phyloP scores from a whole-genome alignment of 163 green algal species.

The Chloroidium sp. region DNA sequence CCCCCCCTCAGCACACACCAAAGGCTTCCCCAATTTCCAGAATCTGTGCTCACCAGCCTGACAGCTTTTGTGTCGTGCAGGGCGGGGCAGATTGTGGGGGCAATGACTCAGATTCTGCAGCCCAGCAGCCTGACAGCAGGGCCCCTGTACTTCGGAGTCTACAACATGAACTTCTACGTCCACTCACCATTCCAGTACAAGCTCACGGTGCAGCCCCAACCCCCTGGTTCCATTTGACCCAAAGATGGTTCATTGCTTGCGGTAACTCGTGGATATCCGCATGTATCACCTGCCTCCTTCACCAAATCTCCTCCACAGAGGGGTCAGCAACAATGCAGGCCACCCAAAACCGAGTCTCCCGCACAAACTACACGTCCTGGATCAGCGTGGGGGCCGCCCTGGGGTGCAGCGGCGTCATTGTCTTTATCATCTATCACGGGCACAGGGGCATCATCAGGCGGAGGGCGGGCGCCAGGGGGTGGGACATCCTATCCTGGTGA shows the following conservation, averaged over 20 bases:
- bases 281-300: too few relatives aligned
- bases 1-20: too few relatives aligned
- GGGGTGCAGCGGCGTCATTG: neutral
- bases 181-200: neutral
- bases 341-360: too few relatives aligned
- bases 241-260: too few relatives aligned
- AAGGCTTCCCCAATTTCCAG: too few relatives aligned
- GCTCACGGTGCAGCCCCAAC: neutral
- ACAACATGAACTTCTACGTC: slow-evolving; percentile 9
- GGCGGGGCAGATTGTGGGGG: neutral
- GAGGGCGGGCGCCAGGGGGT: too few relatives aligned
- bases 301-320: too few relatives aligned
- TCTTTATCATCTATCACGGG: neutral
- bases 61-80: neutral
- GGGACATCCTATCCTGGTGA: too few relatives aligned
- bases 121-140: neutral
- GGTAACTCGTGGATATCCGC: too few relatives aligned
- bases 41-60: too few relatives aligned
- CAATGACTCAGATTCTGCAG: neutral
- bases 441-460: neutral
- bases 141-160: neutral
- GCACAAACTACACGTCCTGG: neutral
- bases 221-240: neutral
- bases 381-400: neutral
- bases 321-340: too few relatives aligned